Evolutionary conservation across 2,329 filamentous ascomycete species (phyloP), one percentile per base, ranked within the genome.

Genomic region (Colletotrichum sp.): DNA sequence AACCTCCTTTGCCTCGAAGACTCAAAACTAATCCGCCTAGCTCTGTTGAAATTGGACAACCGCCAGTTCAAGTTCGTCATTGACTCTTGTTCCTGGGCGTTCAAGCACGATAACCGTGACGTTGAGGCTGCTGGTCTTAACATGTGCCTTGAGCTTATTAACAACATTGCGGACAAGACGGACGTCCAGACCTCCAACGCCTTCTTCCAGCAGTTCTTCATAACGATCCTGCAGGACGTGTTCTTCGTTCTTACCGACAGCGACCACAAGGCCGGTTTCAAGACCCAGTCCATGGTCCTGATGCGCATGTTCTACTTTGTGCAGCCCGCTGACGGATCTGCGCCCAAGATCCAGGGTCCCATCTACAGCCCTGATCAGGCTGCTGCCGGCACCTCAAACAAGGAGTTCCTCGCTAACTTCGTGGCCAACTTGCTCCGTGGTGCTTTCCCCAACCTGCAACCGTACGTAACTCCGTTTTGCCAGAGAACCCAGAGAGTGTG

Each of bases 11-110:
- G 28, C 25, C 64, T 15, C 43, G 32, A 8, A 28, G 39, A 34
- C 9, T 7, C 55, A 18, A 74, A 80, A 78, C 22, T 71, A 52
- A 72, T 25, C 22, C 34, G 6, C n/a, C n/a, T 16, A 89, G 92
- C 97, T 1, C 91, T 99, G 27, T 90, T 99, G 79, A 97, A 98
- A 86, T 92, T 99, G 39, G 96, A 99, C 83, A 96, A 95, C 81
- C 93, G 95, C 75, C 97, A 98, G 83, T 99, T 99, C 92, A 99
- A 99, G 87, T 98, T 98, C 82, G 96, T 99, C 81, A 98, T 99
- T 79, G 97, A 99, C 85, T 98, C 96, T 43, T 99, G 97, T 89
- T 96, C 98, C 90, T 99, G 97, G 97, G 97, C 97, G n/a, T 98
- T 96, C 89, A 99, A 99, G 89, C 97, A 99, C 86, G 97, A 99